phyloP scores from a whole-genome alignment of 441 rosid species.

The Macaranga tanarius region DNA sequence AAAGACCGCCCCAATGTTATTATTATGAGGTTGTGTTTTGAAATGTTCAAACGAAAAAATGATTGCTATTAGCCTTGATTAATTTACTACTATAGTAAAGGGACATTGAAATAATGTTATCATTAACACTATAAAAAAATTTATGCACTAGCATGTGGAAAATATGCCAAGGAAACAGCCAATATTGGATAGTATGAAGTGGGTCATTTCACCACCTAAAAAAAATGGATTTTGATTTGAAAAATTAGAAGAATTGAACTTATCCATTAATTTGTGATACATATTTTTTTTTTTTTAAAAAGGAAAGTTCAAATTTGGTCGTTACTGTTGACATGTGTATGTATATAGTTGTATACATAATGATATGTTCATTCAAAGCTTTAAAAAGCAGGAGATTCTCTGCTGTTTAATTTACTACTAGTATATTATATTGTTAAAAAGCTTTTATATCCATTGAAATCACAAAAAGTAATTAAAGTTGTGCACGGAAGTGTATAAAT shows the following conservation, averaged over 20 bases:
- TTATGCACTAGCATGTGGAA: slow-evolving; percentile 5
- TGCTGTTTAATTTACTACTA: slow-evolving; percentile 2
- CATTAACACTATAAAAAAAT: too few relatives aligned
- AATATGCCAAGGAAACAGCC: background rate
- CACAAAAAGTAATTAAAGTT: background rate
- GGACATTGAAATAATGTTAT: background rate
- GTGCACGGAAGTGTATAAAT: slow-evolving; percentile 19
- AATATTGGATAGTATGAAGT: background rate
- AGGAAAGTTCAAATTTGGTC: slow-evolving; percentile 12
- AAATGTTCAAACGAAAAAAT: background rate
- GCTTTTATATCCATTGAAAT: background rate
- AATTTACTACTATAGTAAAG: background rate
- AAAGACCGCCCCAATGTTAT: background rate
- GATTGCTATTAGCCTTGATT: background rate
- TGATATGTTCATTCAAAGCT: slow-evolving; percentile 15
- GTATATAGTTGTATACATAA: slow-evolving; percentile 1
- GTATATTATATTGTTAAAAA: background rate
- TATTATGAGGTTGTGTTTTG: background rate
- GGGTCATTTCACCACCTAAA: background rate
- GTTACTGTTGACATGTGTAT: slow-evolving; percentile 15
- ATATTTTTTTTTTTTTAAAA: too few relatives aligned
- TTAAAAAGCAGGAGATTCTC: slow-evolving; percentile 15
- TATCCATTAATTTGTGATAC: slow-evolving; percentile 1
- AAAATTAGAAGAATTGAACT: background rate
- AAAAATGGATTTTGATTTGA: background rate